Conservation (phyloP, 2,329 filamentous ascomycete species). For the Sclerotinia borealis region DNA sequence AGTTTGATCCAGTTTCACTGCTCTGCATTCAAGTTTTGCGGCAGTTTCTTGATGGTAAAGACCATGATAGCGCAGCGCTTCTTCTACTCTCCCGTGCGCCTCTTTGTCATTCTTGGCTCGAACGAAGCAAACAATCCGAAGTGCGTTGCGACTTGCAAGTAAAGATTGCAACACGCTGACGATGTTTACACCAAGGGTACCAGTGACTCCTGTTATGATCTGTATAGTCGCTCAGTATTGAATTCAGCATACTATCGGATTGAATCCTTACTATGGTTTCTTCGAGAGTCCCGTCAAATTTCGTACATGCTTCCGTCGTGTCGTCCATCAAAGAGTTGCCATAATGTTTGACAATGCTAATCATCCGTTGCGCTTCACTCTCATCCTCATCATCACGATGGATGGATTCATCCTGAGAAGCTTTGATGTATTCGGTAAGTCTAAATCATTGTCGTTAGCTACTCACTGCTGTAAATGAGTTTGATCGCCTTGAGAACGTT, state of each 20-base stretch:
- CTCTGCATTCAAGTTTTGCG: constrained; percentile 29
- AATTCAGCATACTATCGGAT: not conserved
- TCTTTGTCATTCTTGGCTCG: constrained; percentile 40
- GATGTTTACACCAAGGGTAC: constrained; percentile 46
- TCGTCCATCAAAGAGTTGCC: not conserved
- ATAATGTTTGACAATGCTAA: not conserved
- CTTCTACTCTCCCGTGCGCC: constrained; percentile 39
- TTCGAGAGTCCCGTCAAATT: no score
- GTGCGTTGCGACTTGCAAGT: constrained; percentile 38
- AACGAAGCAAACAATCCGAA: constrained; percentile 41
- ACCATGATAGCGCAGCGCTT: constrained; percentile 36
- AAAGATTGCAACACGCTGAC: constrained; percentile 34
- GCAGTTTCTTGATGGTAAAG: not conserved
- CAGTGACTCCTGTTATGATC: constrained; percentile 45
- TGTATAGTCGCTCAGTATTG: constrained; percentile 9
- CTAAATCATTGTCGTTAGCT: not conserved
- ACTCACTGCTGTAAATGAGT: not conserved
- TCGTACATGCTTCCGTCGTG: not conserved
- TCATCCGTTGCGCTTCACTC: not conserved
- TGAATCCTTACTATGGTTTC: not conserved
- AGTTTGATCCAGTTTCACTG: constrained; percentile 41
- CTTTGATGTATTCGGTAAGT: constrained; percentile 6
- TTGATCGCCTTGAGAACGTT: no score
- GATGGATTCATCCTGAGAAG: not conserved
- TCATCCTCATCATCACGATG: not conserved